Evolutionary conservation across 768 basidiomycete genomes (phyloP), one percentile per base, ranked within the genome.

Genomic region (Holtermanniella nyarrowii): DNA sequence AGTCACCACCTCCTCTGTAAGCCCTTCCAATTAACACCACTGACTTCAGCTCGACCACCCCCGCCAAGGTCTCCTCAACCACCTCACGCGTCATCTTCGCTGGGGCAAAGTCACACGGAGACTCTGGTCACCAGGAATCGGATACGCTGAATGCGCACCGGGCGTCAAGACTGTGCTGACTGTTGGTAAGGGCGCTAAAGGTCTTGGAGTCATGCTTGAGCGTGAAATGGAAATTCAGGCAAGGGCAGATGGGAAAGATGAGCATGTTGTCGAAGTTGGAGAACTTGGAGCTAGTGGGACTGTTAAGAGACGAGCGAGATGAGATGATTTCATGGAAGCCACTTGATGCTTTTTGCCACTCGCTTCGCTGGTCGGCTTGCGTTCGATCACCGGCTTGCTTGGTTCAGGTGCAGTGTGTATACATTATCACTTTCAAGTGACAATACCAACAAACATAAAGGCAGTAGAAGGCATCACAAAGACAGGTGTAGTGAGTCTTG

Each of bases 161-260:
- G 50, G 44, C 4, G 56, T 63, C 12, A 27, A 46, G 4, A 21
- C 54, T 1, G 65, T 70, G 49, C 41, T 53, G 16, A 68, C 64
- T 4, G 61, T 70, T 25, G 68, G 68, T 1, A 57, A 56, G 47
- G 68, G 68, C n/a, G 65, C 68, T 1, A 62, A 62, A 42, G 68
- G 68, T 0, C 42, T 70, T 5, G 68, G 68, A 0, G 61, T 68
- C 20, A 65, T 65, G 59, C 54, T 70, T 37, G 46, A 61, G 18
- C 59, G 62, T 12, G 68, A 70, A 39, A 52, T 66, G 25, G 59
- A 56, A 48, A 52, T 54, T 43, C 26, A 59, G 49, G 46, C 51
- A 18, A 42, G 52, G 5, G 63, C 58, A 0, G 54, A 55, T 7
- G 52, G 48, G 27, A 31, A 41, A 14, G 53, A 12, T 4, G 45